Evolutionary conservation across 352 stramenopile genomes (phyloP).

Genomic region (Phytophthora melonis): DNA sequence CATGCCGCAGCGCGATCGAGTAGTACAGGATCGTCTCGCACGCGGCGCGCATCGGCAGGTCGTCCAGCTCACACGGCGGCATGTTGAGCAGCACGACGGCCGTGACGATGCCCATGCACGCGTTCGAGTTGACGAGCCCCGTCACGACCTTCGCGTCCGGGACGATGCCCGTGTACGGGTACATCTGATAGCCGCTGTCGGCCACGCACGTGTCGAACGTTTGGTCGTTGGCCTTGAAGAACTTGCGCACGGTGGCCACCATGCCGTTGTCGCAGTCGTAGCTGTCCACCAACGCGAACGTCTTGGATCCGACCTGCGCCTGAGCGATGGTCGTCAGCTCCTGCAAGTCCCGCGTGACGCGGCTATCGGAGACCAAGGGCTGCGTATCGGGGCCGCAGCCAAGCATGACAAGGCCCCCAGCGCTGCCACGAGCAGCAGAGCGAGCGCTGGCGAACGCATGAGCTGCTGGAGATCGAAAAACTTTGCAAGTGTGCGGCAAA

Average conservation of each 20-base stretch:
- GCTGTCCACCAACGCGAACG: slow-evolving; percentile 56
- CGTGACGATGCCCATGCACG: slow-evolving; percentile 65
- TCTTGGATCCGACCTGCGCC: slow-evolving; percentile 47
- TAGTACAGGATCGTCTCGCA: slow-evolving; percentile 77
- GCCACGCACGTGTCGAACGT: slow-evolving; percentile 59
- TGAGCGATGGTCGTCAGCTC: slow-evolving; percentile 40
- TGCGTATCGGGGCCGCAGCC: not conserved
- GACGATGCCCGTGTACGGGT: slow-evolving; percentile 63
- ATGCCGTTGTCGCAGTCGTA: slow-evolving; percentile 55
- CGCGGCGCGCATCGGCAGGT: slow-evolving; percentile 60
- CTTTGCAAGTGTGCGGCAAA: slow-evolving; percentile 26
- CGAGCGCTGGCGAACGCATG: slow-evolving; percentile 27
- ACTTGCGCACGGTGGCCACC: slow-evolving; percentile 43
- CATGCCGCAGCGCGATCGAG: slow-evolving; percentile 49
- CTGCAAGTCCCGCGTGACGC: slow-evolving; percentile 9
- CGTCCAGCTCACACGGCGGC: slow-evolving; percentile 57
- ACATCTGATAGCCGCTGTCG: slow-evolving; percentile 66
- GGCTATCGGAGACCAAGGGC: slow-evolving; percentile 15
- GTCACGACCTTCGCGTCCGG: slow-evolving; percentile 47
- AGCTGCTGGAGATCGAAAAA: slow-evolving; percentile 14
- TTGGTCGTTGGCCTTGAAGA: slow-evolving; percentile 60
- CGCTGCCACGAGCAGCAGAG: slow-evolving; percentile 21
- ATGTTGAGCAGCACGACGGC: slow-evolving; percentile 51
- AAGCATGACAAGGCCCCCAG: slow-evolving; percentile 2
- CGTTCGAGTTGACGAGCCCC: slow-evolving; percentile 51